A percentile compares a stretch with the other conserved stretches of the same genome.
Evolutionary conservation across 768 basidiomycete species (phyloP).

Genomic region (Pulveroboletus sp.): DNA sequence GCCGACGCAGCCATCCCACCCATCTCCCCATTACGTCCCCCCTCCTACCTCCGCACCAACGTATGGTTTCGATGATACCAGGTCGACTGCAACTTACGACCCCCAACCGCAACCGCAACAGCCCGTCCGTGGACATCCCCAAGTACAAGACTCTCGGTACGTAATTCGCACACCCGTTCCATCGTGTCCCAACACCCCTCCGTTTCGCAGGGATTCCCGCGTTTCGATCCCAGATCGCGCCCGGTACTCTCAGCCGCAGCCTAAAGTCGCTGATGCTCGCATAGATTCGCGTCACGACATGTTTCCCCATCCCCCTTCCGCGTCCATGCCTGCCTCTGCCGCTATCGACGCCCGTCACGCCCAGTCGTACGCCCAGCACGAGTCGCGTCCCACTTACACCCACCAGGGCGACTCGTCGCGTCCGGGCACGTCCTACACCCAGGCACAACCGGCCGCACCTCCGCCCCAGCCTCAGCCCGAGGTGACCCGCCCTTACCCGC

Average conservation of each 20-base stretch:
- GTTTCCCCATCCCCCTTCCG: constrained; percentile 14
- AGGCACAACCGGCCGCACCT: constrained; percentile 10
- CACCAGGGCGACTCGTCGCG: constrained; percentile 21
- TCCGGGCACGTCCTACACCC: constrained; percentile 20
- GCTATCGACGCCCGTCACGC: constrained; percentile 19
- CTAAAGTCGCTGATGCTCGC: constrained; percentile 19
- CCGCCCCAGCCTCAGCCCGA: constrained; percentile 15
- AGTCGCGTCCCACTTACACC: constrained; percentile 17
- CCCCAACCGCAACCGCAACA: constrained; percentile 8
- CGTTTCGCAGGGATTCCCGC: constrained; percentile 20
- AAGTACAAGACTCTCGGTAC: constrained; percentile 23
- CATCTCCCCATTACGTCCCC: constrained; percentile 21
- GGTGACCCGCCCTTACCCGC: constrained; percentile 14
- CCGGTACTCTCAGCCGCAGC: constrained; percentile 18
- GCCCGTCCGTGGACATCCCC: constrained; percentile 19
- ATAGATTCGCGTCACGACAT: constrained; percentile 27
- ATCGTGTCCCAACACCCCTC: constrained; percentile 1
- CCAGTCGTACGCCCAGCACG: constrained; percentile 22
- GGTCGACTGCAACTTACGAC: constrained; percentile 17
- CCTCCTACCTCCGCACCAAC: constrained; percentile 18
- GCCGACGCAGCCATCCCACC: constrained; percentile 23
- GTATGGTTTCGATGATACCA: constrained; percentile 22
- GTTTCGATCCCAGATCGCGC: constrained; percentile 20
- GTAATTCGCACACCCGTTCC: neutral
- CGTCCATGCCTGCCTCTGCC: constrained; percentile 14